Evolutionary conservation across 371 early-diverging fungal genomes (phyloP), one percentile per base, ranked within the genome.

Genomic region (Mortierella sp.): DNA sequence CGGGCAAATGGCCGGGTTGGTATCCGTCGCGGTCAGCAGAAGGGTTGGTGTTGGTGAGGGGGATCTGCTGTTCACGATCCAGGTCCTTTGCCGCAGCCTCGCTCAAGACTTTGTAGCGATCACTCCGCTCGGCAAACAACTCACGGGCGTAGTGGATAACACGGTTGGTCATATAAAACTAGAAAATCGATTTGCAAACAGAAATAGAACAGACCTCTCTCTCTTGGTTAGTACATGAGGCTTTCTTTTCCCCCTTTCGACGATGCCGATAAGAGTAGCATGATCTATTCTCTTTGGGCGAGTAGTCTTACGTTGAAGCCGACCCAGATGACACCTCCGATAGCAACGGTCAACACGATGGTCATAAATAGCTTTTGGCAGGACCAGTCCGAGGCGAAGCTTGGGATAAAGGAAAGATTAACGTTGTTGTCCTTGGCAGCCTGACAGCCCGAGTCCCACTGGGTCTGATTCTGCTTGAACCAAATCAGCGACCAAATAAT

Each of bases 101-200:
- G 23, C 53, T 26, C 53, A 53, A 21, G 4, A 53, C 53, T 45
- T 79, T 79, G 70, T 79, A 79, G 21, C 70, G 66, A 28, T 66
- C 57, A 26, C 68, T 69, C 52, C 63, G 65, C 11, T 66, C 70
- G 1, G 26, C 60, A 66, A 73, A 79, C 21, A 79, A 58, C 58
- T 79, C 80, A 47, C 80, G 73, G 14, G 80, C 80, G 47, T 79
- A 79, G 56, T 73, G 80, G 47, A 79, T 79, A 44, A 79, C 80
- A 14, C 80, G 66, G 62, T 79, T 79, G 66, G 73, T 79, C 73
- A 79, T 63, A 43, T 59, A 79, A 57, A 79, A 69, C 75, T 75
- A 67, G 16, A 14, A 12, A 16, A 26, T n/a, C 3, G 48, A 28
- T 37, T 37, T 9, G 37, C 37, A 37, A 37, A 37, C 37, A 53